phyloP scores from a whole-genome alignment of 1,284 basidiomycete genomes.

The Trichosporon sp. region DNA sequence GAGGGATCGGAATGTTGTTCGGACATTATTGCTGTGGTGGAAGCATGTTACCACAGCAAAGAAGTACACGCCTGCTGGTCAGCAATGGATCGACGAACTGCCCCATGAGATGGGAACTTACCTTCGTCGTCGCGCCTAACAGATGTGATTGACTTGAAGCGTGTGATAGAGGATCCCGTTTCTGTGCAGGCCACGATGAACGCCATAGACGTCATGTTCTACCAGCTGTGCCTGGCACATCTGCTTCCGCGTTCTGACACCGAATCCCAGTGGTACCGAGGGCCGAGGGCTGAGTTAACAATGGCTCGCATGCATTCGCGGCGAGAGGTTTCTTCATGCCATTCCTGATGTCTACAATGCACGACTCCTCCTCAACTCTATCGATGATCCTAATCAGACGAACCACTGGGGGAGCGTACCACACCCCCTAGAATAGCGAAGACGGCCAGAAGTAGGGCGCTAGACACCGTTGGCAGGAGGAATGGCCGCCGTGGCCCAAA shows the following conservation, averaged over 20 bases:
- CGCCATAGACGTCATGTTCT: neutral
- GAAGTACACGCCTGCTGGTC: neutral
- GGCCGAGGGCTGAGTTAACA: no score
- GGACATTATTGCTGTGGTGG: neutral
- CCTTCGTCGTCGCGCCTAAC: no score
- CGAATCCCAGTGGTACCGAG: no score
- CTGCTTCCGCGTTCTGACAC: neutral
- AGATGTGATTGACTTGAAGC: no score
- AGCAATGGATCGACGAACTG: neutral
- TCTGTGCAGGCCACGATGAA: neutral
- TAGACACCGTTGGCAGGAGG: neutral
- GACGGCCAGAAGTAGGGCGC: neutral
- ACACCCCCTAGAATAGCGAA: neutral
- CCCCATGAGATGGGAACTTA: no score
- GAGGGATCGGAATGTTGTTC: neutral
- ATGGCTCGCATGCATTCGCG: no score
- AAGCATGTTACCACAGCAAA: neutral
- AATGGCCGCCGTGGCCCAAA: neutral
- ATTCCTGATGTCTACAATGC: no score
- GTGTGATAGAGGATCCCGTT: neutral
- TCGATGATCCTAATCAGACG: no score
- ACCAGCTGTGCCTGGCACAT: neutral
- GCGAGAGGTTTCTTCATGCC: no score
- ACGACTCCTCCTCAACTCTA: no score
- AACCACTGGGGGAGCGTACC: neutral